Evolutionary conservation across 2,329 filamentous ascomycete genomes (phyloP).

Genomic region (Colletotrichum sp.): DNA sequence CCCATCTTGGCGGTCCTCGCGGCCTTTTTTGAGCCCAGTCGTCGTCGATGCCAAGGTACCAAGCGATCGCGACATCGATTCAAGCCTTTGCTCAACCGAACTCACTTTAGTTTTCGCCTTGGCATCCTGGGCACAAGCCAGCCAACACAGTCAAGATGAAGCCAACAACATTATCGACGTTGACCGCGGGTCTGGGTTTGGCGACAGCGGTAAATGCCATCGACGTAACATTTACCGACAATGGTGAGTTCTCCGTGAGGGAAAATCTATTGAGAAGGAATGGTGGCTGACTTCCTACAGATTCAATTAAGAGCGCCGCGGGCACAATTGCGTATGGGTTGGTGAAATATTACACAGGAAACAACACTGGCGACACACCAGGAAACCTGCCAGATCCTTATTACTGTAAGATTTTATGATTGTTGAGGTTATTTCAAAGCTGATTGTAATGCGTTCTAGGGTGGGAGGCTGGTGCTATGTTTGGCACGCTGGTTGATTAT

Average conservation of each 20-base stretch:
- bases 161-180: background rate
- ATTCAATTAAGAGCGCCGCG: constrained; percentile 40
- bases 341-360: constrained; percentile 51
- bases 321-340: constrained; percentile 39
- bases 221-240: constrained; percentile 1
- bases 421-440: constrained; percentile 27
- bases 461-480: constrained; percentile 79
- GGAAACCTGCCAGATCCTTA: constrained; percentile 66
- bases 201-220: background rate
- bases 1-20: background rate
- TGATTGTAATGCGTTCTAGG: constrained; percentile 46
- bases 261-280: background rate
- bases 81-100: background rate
- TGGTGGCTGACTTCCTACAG: background rate
- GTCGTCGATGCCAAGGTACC: background rate
- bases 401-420: constrained; percentile 35
- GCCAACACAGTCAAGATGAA: background rate
- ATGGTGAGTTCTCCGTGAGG: background rate
- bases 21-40: background rate
- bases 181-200: background rate
- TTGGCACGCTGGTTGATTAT: constrained; percentile 74
- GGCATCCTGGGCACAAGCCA: background rate
- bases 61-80: background rate
- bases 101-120: background rate
- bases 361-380: constrained; percentile 62